A percentile compares a stretch with the other conserved stretches of the same genome.
These are phyloP conservation scores for Trichosporon sp. DNA, from an alignment of 1,284 basidiomycete genomes.

Conservation along the genomic window DNA sequence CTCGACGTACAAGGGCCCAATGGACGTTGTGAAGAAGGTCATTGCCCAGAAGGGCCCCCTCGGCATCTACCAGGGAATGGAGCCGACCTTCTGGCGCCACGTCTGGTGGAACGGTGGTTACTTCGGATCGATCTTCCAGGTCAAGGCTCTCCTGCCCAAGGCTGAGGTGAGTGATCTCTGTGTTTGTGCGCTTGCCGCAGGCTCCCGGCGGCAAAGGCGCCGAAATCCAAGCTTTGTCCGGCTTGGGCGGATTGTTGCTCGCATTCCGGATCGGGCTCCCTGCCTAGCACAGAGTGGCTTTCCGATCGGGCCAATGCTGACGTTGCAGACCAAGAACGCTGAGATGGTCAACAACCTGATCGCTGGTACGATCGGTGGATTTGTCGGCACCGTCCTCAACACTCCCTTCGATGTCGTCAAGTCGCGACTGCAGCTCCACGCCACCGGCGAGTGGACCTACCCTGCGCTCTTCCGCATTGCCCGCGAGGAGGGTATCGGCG, in stretches of 20 bases:
- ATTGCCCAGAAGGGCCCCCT: conserved; percentile 70
- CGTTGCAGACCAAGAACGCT: conserved; percentile 58
- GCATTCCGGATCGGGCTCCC: too few relatives aligned
- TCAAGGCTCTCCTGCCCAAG: conserved; percentile 72
- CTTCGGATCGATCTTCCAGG: conserved; percentile 83
- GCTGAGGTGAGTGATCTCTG: conserved; percentile 47
- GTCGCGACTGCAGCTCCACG: conserved; percentile 80
- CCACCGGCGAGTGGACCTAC: conserved; percentile 69
- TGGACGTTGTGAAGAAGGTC: conserved; percentile 79
- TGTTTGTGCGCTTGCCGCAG: too few relatives aligned
- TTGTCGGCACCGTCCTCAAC: conserved; percentile 63
- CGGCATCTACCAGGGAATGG: conserved; percentile 73
- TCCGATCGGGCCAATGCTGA: neutral
- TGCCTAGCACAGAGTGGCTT: neutral
- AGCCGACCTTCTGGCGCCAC: conserved; percentile 91
- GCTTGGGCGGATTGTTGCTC: too few relatives aligned
- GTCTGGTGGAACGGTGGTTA: conserved; percentile 88
- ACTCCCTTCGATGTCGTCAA: conserved; percentile 76
- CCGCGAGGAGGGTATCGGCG: conserved; percentile 80
- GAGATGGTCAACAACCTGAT: conserved; percentile 87
- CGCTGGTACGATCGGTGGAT: conserved; percentile 84
- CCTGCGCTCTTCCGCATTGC: conserved; percentile 65
- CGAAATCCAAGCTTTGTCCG: too few relatives aligned
- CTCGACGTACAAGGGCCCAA: conserved; percentile 79
- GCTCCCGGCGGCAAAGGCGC: too few relatives aligned